Percentiles rank a stretch among this genome's conserved stretches.
Conservation (phyloP, 208 protist species). For the Blastocrithidia nonstop region DNA sequence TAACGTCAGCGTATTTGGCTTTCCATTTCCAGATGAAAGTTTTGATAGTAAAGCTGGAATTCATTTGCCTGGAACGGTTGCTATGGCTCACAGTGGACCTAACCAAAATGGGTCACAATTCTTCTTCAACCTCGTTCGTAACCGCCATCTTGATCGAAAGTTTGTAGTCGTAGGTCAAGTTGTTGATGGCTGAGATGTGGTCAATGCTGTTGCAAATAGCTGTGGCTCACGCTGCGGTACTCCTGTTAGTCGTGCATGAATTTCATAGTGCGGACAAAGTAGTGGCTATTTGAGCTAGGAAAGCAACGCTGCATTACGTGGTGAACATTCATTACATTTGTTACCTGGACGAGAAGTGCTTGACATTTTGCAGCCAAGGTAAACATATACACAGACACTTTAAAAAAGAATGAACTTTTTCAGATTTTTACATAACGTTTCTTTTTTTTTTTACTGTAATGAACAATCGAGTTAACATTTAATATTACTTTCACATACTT, state of each 20-base stretch:
- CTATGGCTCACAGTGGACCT: conserved; percentile 70
- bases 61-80: conserved; percentile 71
- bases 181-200: conserved; percentile 66
- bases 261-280: conserved; percentile 78
- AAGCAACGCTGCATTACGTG: conserved; percentile 20
- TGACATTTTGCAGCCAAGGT: conserved; percentile 60
- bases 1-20: conserved; percentile 90
- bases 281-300: conserved; percentile 56
- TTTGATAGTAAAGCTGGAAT: conserved; percentile 85
- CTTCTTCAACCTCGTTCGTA: conserved; percentile 75
- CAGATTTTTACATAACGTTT: neutral
- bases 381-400: conserved; percentile 14
- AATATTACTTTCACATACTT: conserved; percentile 2
- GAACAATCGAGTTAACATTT: conserved; percentile 2
- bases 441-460: conserved; percentile 3
- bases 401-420: neutral
- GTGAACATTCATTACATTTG: conserved; percentile 32
- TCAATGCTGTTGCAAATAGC: conserved; percentile 31
- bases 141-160: conserved; percentile 80
- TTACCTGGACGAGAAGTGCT: conserved; percentile 71
- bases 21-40: conserved; percentile 88
- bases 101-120: conserved; percentile 88
- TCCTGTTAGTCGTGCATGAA: conserved; percentile 76
- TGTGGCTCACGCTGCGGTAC: conserved; percentile 73
- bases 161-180: conserved; percentile 87